Base-by-base conservation (phyloP, 2,329 filamentous ascomycete species). In the Botrytis galanthina region DNA sequence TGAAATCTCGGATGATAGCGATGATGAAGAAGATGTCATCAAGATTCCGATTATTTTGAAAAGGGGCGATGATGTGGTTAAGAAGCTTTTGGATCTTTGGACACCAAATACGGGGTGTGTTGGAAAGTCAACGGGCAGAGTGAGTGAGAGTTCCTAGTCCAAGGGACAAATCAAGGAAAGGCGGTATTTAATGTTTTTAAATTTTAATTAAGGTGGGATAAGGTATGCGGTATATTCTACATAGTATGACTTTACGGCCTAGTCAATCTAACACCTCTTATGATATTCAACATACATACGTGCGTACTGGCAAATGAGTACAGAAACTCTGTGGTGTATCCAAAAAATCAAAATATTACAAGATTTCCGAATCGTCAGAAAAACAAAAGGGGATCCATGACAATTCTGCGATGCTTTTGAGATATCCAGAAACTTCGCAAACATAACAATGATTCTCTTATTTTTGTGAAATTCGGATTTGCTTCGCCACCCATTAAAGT, bases 71-170 rank as follows among this genome's bases (percentile, higher is more conserved):
- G 74, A 76, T 74, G 48, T 77, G 35, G 75, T 77, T 35, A 46
- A 74, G 48, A 75, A 64, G 20, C 54, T 77, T 16, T 59, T 77
- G 64, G 73, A 77, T 44, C 63, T 73, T 68, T 77, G 75, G 74
- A 77, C 76, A 2, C 66, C 72, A 18, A 37, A 37, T n/a, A 22
- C n/a, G 32, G 59, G 26, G 5, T 39, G 20, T 22, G 9, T 22
- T 32, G 61, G 4, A 10, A 57, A 42, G 44, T 66, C 37, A 29
- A 44, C 16, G 8, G 44, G 26, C 14, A 20, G 22, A 12, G 39
- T 3, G 44, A 18, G 63, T 6, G 42, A n/a, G 14, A 66, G 18
- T 7, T 29, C 44, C 7, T 39, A 16, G 29, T 66, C 10, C 1
- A 48, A 48, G n/a, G 12, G 8, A 48, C 14, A 32, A n/a, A 10